Evolutionary conservation across 495 filamentous ascomycete genomes (phyloP), one percentile per base, ranked within the genome.

Genomic region (Jackrogersella multiformis): DNA sequence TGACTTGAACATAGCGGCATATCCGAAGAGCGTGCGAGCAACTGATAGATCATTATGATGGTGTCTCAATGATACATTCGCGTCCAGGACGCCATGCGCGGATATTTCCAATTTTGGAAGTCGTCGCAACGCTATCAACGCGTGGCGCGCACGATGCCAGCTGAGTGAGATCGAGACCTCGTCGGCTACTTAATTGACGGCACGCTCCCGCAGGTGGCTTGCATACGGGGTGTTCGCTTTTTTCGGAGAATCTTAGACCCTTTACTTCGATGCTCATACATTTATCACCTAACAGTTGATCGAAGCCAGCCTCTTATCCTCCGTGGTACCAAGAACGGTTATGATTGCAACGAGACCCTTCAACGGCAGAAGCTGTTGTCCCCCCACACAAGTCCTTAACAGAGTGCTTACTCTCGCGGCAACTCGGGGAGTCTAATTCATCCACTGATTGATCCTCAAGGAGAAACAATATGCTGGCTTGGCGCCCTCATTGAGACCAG

Each of bases 151-250:
- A 44, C 24, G 10, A 53, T 44, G 24, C 48, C 16, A 59, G 62
- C 62, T 66, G 62, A 65, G 59, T 53, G 39, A n/a, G 28, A n/a
- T 65, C 61, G 28, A 57, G 44, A 28, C 55, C 62, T 23, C 36
- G 26, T 42, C 21, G 24, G 4, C 23, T n/a, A 7, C 23, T 9
- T 28, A 15, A 52, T 39, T 41, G 26, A 32, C 45, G 54, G 54
- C 24, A 45, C 36, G 36, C 7, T 65, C 36, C 61, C 53, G 52
- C 52, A 65, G 34, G 26, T 36, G 53, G 53, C 53, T 16, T 12
- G 23, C 32, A 2, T 30, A 21, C 36, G 45, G 35, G 34, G 23
- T 41, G 20, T 36, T 41, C 13, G 5, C 13, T 49, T 16, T 45
- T 5, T 15, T 42, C 35, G 34, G 26, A 48, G 24, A 21, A 61